Conservation (phyloP, 2,329 filamentous ascomycete genomes). For the Xylariales sp. region DNA sequence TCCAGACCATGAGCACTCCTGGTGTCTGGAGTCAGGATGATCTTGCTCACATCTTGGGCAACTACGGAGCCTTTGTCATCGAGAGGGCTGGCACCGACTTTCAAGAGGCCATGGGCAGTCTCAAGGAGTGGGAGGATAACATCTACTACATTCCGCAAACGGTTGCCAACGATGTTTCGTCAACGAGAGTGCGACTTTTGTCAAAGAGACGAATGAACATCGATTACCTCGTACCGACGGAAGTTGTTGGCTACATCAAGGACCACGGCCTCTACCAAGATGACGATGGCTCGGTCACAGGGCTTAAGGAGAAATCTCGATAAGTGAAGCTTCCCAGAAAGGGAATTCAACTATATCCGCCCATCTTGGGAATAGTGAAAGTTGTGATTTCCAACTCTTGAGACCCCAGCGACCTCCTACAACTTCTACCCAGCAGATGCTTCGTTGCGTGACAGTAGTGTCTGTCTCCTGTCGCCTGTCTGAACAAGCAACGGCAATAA, state of each 20-base stretch:
- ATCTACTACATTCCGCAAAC: constrained; percentile 85
- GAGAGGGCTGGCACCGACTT: constrained; percentile 86
- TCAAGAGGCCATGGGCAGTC: constrained; percentile 76
- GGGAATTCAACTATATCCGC: too few species aligned
- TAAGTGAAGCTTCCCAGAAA: too few species aligned
- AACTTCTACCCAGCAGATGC: too few species aligned
- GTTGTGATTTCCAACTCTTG: too few species aligned
- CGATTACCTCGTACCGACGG: constrained; percentile 68
- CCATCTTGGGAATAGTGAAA: too few species aligned
- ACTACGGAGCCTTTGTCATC: constrained; percentile 78
- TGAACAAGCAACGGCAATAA: too few species aligned
- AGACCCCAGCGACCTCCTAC: too few species aligned
- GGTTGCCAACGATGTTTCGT: constrained; percentile 81
- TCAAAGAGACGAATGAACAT: constrained; percentile 77
- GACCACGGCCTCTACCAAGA: constrained; percentile 57
- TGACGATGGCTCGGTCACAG: constrained; percentile 12
- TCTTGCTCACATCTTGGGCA: constrained; percentile 80
- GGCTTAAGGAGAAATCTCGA: constrained; percentile 20
- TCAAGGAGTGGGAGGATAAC: constrained; percentile 80
- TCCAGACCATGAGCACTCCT: constrained; percentile 68
- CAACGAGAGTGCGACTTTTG: constrained; percentile 77
- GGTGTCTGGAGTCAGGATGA: constrained; percentile 82
- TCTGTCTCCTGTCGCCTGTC: too few species aligned
- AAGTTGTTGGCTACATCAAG: constrained; percentile 71
- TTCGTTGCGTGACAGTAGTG: too few species aligned